A percentile compares a stretch with the other conserved stretches of the same genome.
These are phyloP conservation scores for Suhomyces yuchorum DNA, from an alignment of 1,139 yeast genomes.

Conservation along the genomic window DNA sequence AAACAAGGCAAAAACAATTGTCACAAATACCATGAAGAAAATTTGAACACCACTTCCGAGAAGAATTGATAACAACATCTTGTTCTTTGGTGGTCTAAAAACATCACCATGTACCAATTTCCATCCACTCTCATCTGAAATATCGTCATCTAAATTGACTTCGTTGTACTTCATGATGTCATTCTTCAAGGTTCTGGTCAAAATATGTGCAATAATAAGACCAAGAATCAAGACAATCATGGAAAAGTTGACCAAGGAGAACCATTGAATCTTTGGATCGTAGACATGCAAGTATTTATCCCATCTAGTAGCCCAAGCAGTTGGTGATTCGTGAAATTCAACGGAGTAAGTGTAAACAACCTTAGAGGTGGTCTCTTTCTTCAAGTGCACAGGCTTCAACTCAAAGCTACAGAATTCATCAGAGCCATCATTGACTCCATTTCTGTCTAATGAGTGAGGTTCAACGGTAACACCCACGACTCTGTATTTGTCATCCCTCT, in stretches of 20 bases:
- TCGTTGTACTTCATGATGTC: conserved; percentile 91
- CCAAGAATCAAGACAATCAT: conserved; percentile 77
- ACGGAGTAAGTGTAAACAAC: conserved; percentile 51
- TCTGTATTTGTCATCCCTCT: conserved; percentile 70
- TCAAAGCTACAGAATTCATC: conserved; percentile 40
- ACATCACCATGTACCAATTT: conserved; percentile 94
- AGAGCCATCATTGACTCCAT: conserved; percentile 25
- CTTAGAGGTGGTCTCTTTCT: conserved; percentile 30
- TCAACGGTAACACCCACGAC: conserved; percentile 87
- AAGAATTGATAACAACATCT: conserved; percentile 73
- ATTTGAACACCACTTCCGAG: conserved; percentile 91
- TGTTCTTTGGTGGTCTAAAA: conserved; percentile 77
- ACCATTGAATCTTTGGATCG: conserved; percentile 95
- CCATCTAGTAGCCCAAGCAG: conserved; percentile 99
- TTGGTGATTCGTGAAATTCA: conserved; percentile 62
- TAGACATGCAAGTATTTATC: conserved; percentile 90
- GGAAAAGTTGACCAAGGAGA: conserved; percentile 83
- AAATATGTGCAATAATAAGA: conserved; percentile 75
- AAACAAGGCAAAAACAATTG: conserved; percentile 79
- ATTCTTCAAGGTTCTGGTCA: conserved; percentile 76
- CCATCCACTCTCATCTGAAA: conserved; percentile 97
- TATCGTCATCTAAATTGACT: conserved; percentile 81
- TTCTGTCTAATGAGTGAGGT: conserved; percentile 64
- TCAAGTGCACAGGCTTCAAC: conserved; percentile 33
- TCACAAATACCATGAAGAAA: conserved; percentile 71